Base-by-base conservation (phyloP, 768 basidiomycete species). In the Russula virescens region DNA sequence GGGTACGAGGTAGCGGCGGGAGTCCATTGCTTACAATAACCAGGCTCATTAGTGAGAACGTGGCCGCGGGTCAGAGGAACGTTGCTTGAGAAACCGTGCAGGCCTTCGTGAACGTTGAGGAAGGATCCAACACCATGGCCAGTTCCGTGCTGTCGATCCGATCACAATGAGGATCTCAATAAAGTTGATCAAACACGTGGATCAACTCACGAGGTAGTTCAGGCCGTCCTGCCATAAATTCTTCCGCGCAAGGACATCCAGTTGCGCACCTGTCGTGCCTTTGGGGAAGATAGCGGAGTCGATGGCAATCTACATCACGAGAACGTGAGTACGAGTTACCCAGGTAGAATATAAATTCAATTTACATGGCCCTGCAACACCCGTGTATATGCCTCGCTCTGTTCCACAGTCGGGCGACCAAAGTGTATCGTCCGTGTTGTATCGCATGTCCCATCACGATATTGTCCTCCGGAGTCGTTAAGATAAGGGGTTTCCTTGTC, bases 331-430 rank as follows among this genome's bases (percentile, higher is more conserved):
- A 47, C 16, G 50, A 43, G 61, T 64, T 58, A 16, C 43, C 25
- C 9, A 31, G 31, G 31, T 66, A 56, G 23, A 64, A 63, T 70
- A 63, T 43, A 63, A 61, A 43, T 19, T 68, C 61, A 61, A 81
- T 90, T 69, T 78, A 93, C 91, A 76, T 99, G 97, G 9, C 95
- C 96, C 75, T 99, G 97, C 61, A 99, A 73, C 47, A 98, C 97
- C 50, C 94, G 81, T 34, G 97, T 99, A 74, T 86, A 99, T 1
- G 96, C 94, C 67, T 94, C 89, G 71, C 84, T 87, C 72, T 92
- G 87, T 65, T 92, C 88, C n/a, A 79, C 63, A n/a, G 87, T 85
- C 8, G 91, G 90, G n/a, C 86, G 82, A 46, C 94, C 93, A 70
- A 95, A 91, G 75, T 93, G 90, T 31, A 92, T 75, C 0, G 90